A percentile compares a stretch with the other conserved stretches of the same genome.
These are phyloP conservation scores for Zygosaccharomyces siamensis DNA, from an alignment of 805 yeast species.

Conservation along the genomic window DNA sequence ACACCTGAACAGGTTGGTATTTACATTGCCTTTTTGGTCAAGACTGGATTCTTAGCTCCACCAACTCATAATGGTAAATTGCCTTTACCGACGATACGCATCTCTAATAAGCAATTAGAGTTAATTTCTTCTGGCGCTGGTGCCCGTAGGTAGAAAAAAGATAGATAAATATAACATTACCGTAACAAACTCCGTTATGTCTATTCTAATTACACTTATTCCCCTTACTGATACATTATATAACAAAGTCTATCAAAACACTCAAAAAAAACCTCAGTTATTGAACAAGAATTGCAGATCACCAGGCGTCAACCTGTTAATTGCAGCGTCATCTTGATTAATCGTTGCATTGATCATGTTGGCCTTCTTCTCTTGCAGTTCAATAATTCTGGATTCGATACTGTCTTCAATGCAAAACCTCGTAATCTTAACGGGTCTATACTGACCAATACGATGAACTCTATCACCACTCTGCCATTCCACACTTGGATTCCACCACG, in stretches of 20 bases:
- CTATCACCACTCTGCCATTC: slow-evolving; percentile 99
- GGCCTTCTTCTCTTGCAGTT: slow-evolving; percentile 94
- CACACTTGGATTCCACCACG: slow-evolving; percentile 99
- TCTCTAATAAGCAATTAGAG: slow-evolving; percentile 54
- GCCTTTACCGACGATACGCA: slow-evolving; percentile 50
- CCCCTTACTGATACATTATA: background rate
- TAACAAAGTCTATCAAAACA: slow-evolving; percentile 1
- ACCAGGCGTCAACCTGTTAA: slow-evolving; percentile 81
- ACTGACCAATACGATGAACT: slow-evolving; percentile 96
- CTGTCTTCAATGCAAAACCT: slow-evolving; percentile 94
- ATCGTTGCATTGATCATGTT: slow-evolving; percentile 97
- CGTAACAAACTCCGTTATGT: background rate
- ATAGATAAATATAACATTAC: background rate
- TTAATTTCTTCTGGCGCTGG: slow-evolving; percentile 65
- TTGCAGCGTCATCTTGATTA: slow-evolving; percentile 87
- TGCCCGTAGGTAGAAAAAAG: slow-evolving; percentile 62
- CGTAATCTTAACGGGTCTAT: slow-evolving; percentile 87
- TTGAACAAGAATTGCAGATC: slow-evolving; percentile 92
- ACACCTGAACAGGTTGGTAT: slow-evolving; percentile 58
- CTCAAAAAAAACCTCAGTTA: slow-evolving; percentile 42
- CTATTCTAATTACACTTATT: background rate
- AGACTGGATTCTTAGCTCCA: slow-evolving; percentile 70
- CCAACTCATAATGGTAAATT: slow-evolving; percentile 46
- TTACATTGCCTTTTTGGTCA: slow-evolving; percentile 74
- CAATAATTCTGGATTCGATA: slow-evolving; percentile 92